A percentile compares a stretch with the other conserved stretches of the same genome.
Conservation (phyloP, 768 basidiomycete genomes). For the Sporobolomyces pararoseus region DNA sequence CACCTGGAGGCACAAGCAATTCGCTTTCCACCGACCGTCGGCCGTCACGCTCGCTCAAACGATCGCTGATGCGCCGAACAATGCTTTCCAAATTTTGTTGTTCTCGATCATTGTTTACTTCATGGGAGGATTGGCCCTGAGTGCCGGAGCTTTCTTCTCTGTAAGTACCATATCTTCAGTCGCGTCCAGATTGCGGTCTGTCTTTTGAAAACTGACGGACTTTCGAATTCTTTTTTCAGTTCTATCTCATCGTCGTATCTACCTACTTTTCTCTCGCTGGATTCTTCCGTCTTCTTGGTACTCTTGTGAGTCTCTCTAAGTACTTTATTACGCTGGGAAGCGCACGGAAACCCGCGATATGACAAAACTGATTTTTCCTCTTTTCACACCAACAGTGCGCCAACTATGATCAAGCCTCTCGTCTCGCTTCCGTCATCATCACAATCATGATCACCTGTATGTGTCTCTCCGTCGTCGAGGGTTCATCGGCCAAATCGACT, state of each 20-base stretch:
- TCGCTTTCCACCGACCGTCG: slow-evolving; percentile 53
- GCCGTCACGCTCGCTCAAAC: slow-evolving; percentile 49
- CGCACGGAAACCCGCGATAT: no score
- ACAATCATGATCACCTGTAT: slow-evolving; percentile 71
- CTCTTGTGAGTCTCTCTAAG: slow-evolving; percentile 48
- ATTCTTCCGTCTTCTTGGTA: slow-evolving; percentile 67
- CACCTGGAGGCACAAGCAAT: slow-evolving; percentile 52
- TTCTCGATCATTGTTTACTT: slow-evolving; percentile 53
- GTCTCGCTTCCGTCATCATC: slow-evolving; percentile 64
- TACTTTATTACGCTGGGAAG: no score
- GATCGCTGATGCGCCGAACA: slow-evolving; percentile 51
- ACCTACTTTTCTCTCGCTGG: slow-evolving; percentile 72
- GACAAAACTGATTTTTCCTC: no score
- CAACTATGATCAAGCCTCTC: slow-evolving; percentile 60
- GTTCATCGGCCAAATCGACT: no score
- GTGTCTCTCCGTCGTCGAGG: no score
- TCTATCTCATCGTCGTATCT: slow-evolving; percentile 54
- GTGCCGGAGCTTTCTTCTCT: slow-evolving; percentile 58
- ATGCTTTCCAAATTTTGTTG: slow-evolving; percentile 40
- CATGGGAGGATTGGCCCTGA: slow-evolving; percentile 50
- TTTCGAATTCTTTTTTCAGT: no score
- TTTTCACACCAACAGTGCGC: no score
- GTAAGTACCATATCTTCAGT: not conserved
- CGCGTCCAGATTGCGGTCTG: not conserved
- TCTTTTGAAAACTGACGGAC: slow-evolving; percentile 21